Evolutionary conservation across 208 protist species (phyloP).

Genomic region (Acanthamoeba lugdunensis): DNA sequence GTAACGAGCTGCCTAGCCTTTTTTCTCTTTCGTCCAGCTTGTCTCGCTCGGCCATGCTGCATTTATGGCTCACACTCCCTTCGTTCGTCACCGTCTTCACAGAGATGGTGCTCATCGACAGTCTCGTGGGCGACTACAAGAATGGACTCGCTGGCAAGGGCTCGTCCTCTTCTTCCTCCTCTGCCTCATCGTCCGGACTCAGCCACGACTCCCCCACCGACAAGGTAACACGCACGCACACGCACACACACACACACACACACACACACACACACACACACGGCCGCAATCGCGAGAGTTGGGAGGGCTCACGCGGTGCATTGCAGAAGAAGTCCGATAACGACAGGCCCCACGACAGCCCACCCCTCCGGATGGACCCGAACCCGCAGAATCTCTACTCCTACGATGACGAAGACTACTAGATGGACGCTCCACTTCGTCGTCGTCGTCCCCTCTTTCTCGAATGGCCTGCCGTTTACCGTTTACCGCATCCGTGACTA

Average conservation of each 20-base stretch:
- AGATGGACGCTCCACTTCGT: too few species aligned
- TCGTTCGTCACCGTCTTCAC: neutral
- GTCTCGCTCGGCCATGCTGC: neutral
- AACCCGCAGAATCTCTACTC: neutral
- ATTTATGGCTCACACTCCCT: neutral
- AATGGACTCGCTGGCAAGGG: neutral
- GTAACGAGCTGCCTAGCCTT: neutral
- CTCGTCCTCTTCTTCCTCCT: neutral
- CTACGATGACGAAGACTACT: constrained; percentile 4
- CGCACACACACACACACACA: too few species aligned
- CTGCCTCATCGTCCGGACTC: neutral
- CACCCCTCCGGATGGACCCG: neutral
- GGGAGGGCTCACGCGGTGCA: neutral
- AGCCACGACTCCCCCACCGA: neutral
- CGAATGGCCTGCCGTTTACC: neutral
- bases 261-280: too few species aligned
- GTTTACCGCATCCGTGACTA: neutral
- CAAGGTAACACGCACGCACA: neutral
- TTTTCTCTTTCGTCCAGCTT: neutral
- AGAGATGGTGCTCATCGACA: neutral
- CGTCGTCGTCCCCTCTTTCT: neutral
- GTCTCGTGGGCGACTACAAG: constrained; percentile 29
- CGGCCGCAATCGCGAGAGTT: neutral
- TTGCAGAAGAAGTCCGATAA: neutral
- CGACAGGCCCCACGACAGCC: neutral